Conservation (phyloP, 1,284 basidiomycete species). For the Schizophyllum amplum region DNA sequence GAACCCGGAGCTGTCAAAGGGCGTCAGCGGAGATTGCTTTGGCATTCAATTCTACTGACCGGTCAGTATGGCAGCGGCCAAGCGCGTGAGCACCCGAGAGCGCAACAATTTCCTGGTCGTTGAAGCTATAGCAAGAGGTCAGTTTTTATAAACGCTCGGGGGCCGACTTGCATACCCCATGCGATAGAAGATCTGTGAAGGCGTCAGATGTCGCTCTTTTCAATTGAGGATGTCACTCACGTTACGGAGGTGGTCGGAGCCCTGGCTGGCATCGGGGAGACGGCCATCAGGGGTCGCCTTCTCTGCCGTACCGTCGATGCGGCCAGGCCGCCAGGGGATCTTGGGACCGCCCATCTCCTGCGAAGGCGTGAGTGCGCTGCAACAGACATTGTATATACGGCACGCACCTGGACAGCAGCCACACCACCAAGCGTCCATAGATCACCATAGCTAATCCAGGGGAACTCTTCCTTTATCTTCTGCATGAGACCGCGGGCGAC, state of each 20-base stretch:
- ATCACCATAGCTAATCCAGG: slow-evolving; percentile 93
- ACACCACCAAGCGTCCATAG: slow-evolving; percentile 91
- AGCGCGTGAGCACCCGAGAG: slow-evolving; percentile 92
- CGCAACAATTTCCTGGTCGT: slow-evolving; percentile 96
- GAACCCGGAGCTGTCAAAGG: slow-evolving; percentile 62
- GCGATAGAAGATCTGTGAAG: slow-evolving; percentile 74
- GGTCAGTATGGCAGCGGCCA: slow-evolving; percentile 84
- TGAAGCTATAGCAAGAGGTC: slow-evolving; percentile 45
- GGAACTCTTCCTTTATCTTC: slow-evolving; percentile 77
- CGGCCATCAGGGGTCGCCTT: slow-evolving; percentile 89
- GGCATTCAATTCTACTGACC: slow-evolving; percentile 28
- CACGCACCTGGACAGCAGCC: slow-evolving; percentile 62
- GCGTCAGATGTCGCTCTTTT: slow-evolving; percentile 1
- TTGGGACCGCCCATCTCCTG: slow-evolving; percentile 77
- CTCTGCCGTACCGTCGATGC: slow-evolving; percentile 73
- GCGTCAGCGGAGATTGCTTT: neutral
- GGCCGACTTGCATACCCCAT: slow-evolving; percentile 56
- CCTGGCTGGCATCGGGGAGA: slow-evolving; percentile 86
- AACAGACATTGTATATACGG: neutral
- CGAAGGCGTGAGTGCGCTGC: neutral
- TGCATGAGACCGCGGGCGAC: slow-evolving; percentile 84
- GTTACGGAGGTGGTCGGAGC: slow-evolving; percentile 76
- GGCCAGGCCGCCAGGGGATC: slow-evolving; percentile 83
- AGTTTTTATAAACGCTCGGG: slow-evolving; percentile 3
- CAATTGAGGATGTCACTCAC: slow-evolving; percentile 28